phyloP scores from a whole-genome alignment of 441 rosid genomes.

The Arabidopsis hybrid region DNA sequence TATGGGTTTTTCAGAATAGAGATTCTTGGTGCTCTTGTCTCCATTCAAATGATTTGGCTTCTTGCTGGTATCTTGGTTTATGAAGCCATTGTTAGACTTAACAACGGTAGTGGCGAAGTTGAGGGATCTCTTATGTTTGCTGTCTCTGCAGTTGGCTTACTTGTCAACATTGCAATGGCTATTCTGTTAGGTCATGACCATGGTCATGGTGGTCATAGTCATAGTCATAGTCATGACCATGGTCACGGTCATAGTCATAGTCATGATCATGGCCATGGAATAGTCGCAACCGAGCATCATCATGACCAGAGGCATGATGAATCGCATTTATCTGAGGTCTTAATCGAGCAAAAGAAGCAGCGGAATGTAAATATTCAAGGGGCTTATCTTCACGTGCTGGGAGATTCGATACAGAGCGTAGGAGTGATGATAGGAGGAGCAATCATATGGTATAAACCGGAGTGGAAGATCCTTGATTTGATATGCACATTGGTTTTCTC shows the following conservation, averaged over 20 bases:
- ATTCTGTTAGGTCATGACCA: background rate
- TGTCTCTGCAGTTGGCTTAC: too few relatives aligned
- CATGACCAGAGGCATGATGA: background rate
- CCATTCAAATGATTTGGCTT: conserved; percentile 23
- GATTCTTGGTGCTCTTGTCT: conserved; percentile 9
- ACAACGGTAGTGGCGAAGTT: background rate
- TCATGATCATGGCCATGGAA: background rate
- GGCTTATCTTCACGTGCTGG: conserved; percentile 4
- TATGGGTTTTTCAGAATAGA: conserved; percentile 1
- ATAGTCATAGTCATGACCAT: background rate
- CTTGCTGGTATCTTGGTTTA: conserved; percentile 13
- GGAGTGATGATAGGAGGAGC: conserved; percentile 4
- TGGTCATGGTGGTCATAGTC: background rate
- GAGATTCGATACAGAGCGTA: conserved; percentile 6
- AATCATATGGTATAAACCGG: conserved; percentile 6
- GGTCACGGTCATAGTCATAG: background rate
- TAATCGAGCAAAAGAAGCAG: background rate
- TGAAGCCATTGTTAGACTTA: background rate
- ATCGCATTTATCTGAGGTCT: background rate
- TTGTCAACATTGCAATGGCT: too few relatives aligned
- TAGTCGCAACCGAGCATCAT: background rate
- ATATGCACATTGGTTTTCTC: conserved; percentile 7
- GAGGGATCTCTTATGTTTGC: too few relatives aligned
- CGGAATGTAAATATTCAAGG: conserved; percentile 2
- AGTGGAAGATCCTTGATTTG: conserved; percentile 1